Evolutionary conservation across 2,329 filamentous ascomycete species (phyloP), one percentile per base, ranked within the genome.

Genomic region (Pseudonectria foliicola): DNA sequence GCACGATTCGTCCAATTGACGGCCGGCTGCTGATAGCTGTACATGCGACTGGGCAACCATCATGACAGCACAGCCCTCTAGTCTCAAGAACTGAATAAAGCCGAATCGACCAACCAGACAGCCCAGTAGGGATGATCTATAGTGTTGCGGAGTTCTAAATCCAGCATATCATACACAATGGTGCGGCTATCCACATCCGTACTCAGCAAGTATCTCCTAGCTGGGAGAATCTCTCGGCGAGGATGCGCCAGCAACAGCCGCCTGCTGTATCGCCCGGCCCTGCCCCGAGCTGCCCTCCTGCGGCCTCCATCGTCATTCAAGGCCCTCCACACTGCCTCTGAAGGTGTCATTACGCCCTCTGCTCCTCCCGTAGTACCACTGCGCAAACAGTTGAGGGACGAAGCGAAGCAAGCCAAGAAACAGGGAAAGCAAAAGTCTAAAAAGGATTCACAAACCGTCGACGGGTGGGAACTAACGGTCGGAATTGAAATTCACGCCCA

Each of bases 401-500:
- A 82, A 41, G 77, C 62, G 21, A 86, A 85, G 54, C 72, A 82
- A 49, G 63, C 83, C 37, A 86, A 85, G 53, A 80, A 82, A 33
- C 70, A 79, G 37, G 73, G 61, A 10, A 64, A 64, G 38, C 69
- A 67, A 43, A 65, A 67, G 42, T 60, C 62, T 33, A 71, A 71
- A 44, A 54, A 49, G 18, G 56, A 63, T 25, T 58, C 53, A 2
- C 74, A 78, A 55, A 70, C 66, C 13, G 73, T 76, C 1, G 63
- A 70, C 6, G 80, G 80, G 24, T 98, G 92, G 92, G 86, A 95
- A 60, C 68, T 96, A 52, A 95, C 90, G 0, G 87, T 96, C 18
- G 92, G 92, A 42, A 89, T 98, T 48, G 92, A 98, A 66, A 92
- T 98, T 45, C 92, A 98, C 57, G 92, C 92, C 13, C 90, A 96